Percentiles rank a stretch among this genome's conserved stretches.
Conservation (phyloP, 768 basidiomycete species). For the Leucosporidium creatinivorum region DNA sequence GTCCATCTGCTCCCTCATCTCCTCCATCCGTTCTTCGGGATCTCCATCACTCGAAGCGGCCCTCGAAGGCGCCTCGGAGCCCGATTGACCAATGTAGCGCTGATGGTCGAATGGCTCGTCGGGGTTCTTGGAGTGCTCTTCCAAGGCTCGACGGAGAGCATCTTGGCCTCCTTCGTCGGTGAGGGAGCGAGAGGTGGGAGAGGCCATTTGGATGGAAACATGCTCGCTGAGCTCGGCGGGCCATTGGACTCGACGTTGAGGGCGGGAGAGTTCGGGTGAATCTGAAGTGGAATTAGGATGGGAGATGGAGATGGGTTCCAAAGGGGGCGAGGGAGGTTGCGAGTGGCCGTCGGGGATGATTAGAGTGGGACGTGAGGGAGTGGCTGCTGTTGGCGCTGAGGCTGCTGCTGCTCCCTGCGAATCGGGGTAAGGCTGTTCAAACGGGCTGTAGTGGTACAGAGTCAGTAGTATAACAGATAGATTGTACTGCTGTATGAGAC, state of each 20-base stretch:
- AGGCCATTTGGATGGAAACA: conserved; percentile 20
- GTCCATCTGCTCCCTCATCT: conserved; percentile 31
- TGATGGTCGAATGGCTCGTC: background rate
- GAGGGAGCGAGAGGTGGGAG: conserved; percentile 13
- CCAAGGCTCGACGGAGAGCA: conserved; percentile 22
- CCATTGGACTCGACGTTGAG: conserved; percentile 23
- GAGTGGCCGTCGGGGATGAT: conserved; percentile 6
- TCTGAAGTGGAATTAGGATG: conserved; percentile 6
- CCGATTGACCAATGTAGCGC: conserved; percentile 1
- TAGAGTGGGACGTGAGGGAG: conserved; percentile 5
- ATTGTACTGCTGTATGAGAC: too few species aligned
- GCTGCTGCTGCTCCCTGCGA: too few species aligned
- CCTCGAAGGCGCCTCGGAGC: conserved; percentile 20
- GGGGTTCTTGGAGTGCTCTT: conserved; percentile 16
- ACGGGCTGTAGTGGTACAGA: background rate
- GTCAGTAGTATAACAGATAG: background rate
- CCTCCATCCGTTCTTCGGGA: conserved; percentile 18
- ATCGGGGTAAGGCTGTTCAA: conserved; percentile 21
- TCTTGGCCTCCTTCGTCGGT: conserved; percentile 19
- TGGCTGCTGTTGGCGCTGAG: background rate
- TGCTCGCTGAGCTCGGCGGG: conserved; percentile 18
- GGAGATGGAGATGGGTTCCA: too few species aligned
- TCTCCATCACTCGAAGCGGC: conserved; percentile 30
- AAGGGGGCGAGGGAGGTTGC: background rate
- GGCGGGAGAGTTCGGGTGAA: background rate